Evolutionary conservation across 306 rosid species (phyloP).

Genomic region (Trifolium repens): DNA sequence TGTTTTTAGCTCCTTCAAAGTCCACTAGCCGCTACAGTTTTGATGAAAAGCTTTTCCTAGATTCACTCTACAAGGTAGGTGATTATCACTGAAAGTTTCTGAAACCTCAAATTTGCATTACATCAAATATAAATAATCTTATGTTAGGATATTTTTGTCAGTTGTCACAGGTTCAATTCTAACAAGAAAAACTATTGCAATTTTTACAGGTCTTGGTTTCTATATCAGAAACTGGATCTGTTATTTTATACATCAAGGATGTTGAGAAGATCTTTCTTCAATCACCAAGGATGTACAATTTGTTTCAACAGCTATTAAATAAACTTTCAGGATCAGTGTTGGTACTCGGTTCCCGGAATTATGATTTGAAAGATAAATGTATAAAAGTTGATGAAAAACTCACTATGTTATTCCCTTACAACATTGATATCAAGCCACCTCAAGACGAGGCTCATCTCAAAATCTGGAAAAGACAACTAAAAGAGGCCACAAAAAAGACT

Average conservation of each 20-base stretch:
- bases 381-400: conserved; percentile 62
- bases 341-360: conserved; percentile 72
- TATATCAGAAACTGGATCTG: conserved; percentile 66
- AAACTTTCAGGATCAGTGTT: conserved; percentile 82
- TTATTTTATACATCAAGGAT: conserved; percentile 79
- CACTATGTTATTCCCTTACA: conserved; percentile 63
- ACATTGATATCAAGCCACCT: conserved; percentile 64
- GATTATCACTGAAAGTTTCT: conserved; percentile 33
- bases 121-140: background rate
- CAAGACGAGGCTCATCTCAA: conserved; percentile 64
- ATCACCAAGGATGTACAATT: conserved; percentile 63
- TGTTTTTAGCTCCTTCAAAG: conserved; percentile 62
- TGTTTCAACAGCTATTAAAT: conserved; percentile 67
- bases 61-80: conserved; percentile 96
- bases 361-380: conserved; percentile 48
- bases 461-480: conserved; percentile 69
- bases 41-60: conserved; percentile 76
- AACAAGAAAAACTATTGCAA: conserved; percentile 30
- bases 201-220: conserved; percentile 72
- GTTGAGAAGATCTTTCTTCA: conserved; percentile 70
- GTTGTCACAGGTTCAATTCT: background rate
- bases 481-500: conserved; percentile 65
- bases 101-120: background rate
- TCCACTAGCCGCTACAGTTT: conserved; percentile 66
- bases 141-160: background rate